Base-by-base conservation (phyloP, 768 basidiomycete species). In the Kwoniella botswanensis region DNA sequence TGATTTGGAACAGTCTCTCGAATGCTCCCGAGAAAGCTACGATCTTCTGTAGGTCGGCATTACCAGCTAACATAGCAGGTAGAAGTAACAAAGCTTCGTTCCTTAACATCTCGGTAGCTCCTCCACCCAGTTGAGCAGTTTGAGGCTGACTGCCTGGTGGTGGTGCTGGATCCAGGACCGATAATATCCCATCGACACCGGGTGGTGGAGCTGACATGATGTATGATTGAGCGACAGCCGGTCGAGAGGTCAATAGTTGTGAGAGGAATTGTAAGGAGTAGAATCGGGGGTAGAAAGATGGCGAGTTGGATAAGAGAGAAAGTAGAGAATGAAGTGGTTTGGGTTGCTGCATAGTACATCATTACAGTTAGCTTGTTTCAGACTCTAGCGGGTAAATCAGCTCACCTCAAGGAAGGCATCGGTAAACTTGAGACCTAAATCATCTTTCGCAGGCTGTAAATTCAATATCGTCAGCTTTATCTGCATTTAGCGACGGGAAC, bases 21-120 rank as follows among this genome's bases (percentile, higher is more conserved):
- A 99, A 98, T 1, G 92, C 93, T 21, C 97, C 94, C 76, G 94
- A 94, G 76, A 99, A 99, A 0, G 95, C 94, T 56, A 98, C 89
- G 41, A 98, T 90, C 84, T 98, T 98, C 80, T 98, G 96, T 44
- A 99, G 92, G 82, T 98, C 93, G 42, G 92, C 88, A 76, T 92
- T 98, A 75, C 94, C 91, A 0, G 89, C 89, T 46, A 92, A 89
- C 15, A 99, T 86, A 5, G 89, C 86, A 71, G 95, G 92, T 43
- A 94, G 87, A 85, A 95, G 89, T 17, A 89, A 86, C 50, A 97
- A 89, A 24, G 90, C 91, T 87, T 98, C 93, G 84, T 76, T 82
- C 22, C 80, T 65, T 29, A 83, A 57, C 81, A 82, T 83, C 63
- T 83, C 82, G 12, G 73, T 67, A 1, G 81, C 82, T 26, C 82